phyloP scores from a whole-genome alignment of 306 rosid genomes.

The Fagus sylvatica region DNA sequence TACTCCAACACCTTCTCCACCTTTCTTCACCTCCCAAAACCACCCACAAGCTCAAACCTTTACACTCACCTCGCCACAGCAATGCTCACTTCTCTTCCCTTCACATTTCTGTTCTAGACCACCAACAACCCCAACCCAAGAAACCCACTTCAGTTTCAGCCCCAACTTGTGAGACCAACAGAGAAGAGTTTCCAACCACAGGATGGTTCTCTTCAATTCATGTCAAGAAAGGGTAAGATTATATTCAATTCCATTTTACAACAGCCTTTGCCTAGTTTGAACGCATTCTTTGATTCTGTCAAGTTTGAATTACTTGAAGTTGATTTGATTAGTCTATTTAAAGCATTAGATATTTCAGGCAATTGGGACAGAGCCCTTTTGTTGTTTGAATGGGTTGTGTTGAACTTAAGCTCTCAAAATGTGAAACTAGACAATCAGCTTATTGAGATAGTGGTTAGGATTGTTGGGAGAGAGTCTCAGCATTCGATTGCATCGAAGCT shows the following conservation, averaged over 20 bases:
- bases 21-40: conserved; percentile 53
- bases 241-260: conserved; percentile 66
- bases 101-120: conserved; percentile 27
- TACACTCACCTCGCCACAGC: conserved; percentile 30
- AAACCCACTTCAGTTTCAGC: conserved; percentile 39
- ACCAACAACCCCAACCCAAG: conserved; percentile 20
- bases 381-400: conserved; percentile 76
- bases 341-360: conserved; percentile 76
- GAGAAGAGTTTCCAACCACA: conserved; percentile 25
- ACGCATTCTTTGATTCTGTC: conserved; percentile 48
- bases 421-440: conserved; percentile 61
- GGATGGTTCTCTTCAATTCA: conserved; percentile 50
- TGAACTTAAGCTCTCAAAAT: conserved; percentile 44
- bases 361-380: conserved; percentile 72
- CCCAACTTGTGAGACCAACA: conserved; percentile 16
- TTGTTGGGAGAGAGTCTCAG: conserved; percentile 88
- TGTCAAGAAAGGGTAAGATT: conserved; percentile 62
- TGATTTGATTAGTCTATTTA: conserved; percentile 73
- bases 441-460: conserved; percentile 71
- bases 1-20: conserved; percentile 74
- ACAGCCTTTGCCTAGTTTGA: conserved; percentile 51
- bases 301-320: conserved; percentile 62
- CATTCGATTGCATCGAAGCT: conserved; percentile 72
- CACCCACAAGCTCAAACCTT: conserved; percentile 34
- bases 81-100: conserved; percentile 42